Evolutionary conservation across 495 filamentous ascomycete genomes (phyloP).

Genomic region (Hyphodiscus hymeniophilus): DNA sequence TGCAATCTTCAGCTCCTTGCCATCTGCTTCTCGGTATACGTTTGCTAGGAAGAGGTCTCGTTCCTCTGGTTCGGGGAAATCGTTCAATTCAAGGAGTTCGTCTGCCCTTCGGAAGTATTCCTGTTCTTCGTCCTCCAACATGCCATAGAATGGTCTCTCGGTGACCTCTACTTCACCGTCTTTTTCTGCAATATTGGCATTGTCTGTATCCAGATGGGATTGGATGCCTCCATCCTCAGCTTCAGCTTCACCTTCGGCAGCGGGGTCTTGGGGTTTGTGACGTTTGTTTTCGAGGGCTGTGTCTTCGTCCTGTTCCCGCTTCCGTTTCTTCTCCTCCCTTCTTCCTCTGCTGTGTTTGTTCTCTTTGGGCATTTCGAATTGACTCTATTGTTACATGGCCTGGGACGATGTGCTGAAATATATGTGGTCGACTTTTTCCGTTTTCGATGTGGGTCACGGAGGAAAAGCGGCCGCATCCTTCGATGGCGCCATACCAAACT

Average conservation of each 20-base stretch:
- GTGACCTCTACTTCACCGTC: constrained; percentile 27
- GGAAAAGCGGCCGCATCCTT: constrained; percentile 9
- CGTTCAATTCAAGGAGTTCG: constrained; percentile 79
- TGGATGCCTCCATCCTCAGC: not conserved
- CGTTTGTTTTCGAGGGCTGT: constrained; percentile 21
- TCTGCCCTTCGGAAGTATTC: constrained; percentile 89
- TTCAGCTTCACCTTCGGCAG: constrained; percentile 7
- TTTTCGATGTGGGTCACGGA: not conserved
- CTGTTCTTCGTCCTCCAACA: constrained; percentile 82
- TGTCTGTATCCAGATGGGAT: constrained; percentile 14
- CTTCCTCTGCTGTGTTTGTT: constrained; percentile 57
- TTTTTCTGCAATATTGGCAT: constrained; percentile 15
- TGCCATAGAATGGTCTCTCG: constrained; percentile 65
- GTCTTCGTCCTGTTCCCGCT: constrained; percentile 27
- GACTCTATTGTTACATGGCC: not conserved
- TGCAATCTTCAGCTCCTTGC: constrained; percentile 92
- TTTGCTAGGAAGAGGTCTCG: constrained; percentile 71
- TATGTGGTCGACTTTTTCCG: not conserved
- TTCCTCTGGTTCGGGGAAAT: constrained; percentile 73
- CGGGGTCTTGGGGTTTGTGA: constrained; percentile 19
- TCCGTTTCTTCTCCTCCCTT: constrained; percentile 47
- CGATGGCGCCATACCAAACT: not conserved
- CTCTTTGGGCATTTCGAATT: constrained; percentile 45
- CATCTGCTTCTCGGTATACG: constrained; percentile 76
- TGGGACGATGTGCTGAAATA: not conserved